Evolutionary conservation across 2,329 filamentous ascomycete genomes (phyloP).

Genomic region (Ascochyta clinopodiicola): DNA sequence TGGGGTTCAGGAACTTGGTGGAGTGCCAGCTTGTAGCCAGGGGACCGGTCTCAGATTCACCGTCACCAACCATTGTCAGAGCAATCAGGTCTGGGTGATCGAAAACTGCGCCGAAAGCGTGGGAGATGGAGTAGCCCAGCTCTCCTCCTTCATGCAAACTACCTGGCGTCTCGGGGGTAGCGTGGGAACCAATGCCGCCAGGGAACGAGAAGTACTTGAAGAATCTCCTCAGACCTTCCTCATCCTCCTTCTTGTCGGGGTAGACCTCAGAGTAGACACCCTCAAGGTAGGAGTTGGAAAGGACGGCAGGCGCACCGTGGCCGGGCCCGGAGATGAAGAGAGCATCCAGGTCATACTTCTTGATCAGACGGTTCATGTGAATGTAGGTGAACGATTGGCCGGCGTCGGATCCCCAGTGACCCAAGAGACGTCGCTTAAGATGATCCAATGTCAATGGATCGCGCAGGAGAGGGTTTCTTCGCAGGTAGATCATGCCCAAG

Average conservation of each 20-base stretch:
- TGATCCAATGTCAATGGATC: conserved; percentile 73
- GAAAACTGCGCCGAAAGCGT: conserved; percentile 78
- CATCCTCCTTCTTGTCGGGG: conserved; percentile 72
- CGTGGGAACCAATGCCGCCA: conserved; percentile 78
- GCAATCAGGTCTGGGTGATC: conserved; percentile 78
- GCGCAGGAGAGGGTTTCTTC: conserved; percentile 73
- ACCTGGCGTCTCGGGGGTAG: conserved; percentile 79
- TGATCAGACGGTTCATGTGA: conserved; percentile 82
- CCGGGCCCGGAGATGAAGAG: conserved; percentile 79
- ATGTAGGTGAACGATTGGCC: conserved; percentile 83
- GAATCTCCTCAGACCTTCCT: conserved; percentile 73
- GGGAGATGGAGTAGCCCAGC: conserved; percentile 80
- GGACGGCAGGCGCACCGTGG: conserved; percentile 76
- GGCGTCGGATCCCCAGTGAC: conserved; percentile 81
- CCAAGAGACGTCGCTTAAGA: conserved; percentile 75
- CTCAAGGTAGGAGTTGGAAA: conserved; percentile 79
- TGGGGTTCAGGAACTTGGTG: conserved; percentile 82
- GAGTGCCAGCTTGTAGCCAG: conserved; percentile 82
- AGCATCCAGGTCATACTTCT: conserved; percentile 76
- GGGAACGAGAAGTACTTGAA: conserved; percentile 87
- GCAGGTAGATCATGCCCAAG: conserved; percentile 81
- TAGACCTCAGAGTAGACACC: conserved; percentile 81
- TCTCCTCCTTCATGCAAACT: conserved; percentile 81
- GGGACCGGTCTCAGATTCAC: conserved; percentile 81
- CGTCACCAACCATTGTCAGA: conserved; percentile 79